Conservation (phyloP, 2,329 filamentous ascomycete species). For the Immersiporthe knoxdaviesiana region DNA sequence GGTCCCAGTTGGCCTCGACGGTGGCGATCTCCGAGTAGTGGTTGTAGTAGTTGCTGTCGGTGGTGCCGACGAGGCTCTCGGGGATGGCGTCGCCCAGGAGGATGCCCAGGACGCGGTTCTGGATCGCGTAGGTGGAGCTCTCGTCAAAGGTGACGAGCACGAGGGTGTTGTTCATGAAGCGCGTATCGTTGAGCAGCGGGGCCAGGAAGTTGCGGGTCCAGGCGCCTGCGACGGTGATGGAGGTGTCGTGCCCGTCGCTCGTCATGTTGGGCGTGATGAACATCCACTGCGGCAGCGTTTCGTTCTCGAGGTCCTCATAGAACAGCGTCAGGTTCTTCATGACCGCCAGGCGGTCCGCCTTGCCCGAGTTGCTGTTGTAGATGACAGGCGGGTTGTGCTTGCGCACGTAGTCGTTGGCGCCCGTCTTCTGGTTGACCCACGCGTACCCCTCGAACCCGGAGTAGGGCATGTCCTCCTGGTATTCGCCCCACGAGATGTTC, state of each 20-base stretch:
- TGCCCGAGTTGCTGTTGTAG: constrained; percentile 66
- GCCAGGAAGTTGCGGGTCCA: constrained; percentile 72
- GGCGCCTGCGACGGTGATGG: constrained; percentile 67
- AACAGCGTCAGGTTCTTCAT: constrained; percentile 78
- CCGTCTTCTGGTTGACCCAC: constrained; percentile 67
- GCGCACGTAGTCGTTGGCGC: constrained; percentile 76
- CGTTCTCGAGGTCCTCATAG: constrained; percentile 64
- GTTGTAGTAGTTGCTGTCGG: constrained; percentile 71
- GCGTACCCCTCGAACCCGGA: constrained; percentile 68
- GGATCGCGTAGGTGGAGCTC: constrained; percentile 67
- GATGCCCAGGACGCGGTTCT: constrained; percentile 72
- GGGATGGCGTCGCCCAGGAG: constrained; percentile 78
- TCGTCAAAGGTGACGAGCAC: constrained; percentile 82
- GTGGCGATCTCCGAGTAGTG: constrained; percentile 73
- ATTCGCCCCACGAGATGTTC: constrained; percentile 69
- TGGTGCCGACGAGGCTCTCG: constrained; percentile 64
- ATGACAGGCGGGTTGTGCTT: constrained; percentile 76
- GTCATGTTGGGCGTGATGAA: constrained; percentile 78
- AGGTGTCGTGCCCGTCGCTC: constrained; percentile 75
- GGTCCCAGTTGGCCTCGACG: constrained; percentile 69
- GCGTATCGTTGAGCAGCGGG: constrained; percentile 68
- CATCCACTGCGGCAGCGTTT: constrained; percentile 71
- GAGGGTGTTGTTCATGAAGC: constrained; percentile 67
- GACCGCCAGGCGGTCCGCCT: constrained; percentile 61
- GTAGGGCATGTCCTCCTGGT: constrained; percentile 79